A percentile compares a stretch with the other conserved stretches of the same genome.
phyloP scores from a whole-genome alignment of 2,329 filamentous ascomycete species.

The Ascochyta clinopodiicola region DNA sequence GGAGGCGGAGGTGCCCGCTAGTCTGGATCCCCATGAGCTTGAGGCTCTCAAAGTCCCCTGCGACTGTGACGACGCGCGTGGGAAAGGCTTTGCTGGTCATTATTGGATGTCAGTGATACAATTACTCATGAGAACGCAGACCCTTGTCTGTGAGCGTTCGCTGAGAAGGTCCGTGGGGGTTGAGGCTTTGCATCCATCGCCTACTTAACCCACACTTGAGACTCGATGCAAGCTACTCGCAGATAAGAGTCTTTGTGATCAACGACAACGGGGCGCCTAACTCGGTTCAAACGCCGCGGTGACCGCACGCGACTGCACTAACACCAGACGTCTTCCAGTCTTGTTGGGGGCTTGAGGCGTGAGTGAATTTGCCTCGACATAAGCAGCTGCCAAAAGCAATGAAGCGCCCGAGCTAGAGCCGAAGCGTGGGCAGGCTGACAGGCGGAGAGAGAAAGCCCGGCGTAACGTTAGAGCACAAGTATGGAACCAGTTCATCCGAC shows the following conservation, averaged over 20 bases:
- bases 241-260: conserved; percentile 16
- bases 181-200: conserved; percentile 20
- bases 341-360: conserved; percentile 7
- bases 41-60: conserved; percentile 27
- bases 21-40: conserved; percentile 4
- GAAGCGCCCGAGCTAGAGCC: conserved; percentile 10
- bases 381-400: conserved; percentile 26
- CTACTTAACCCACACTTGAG: conserved; percentile 20
- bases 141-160: conserved; percentile 23
- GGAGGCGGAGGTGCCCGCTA: not conserved
- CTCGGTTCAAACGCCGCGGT: conserved; percentile 23
- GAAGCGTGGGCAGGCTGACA: conserved; percentile 9
- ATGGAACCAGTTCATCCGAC: not conserved
- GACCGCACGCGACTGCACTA: conserved; percentile 12
- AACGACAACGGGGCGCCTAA: conserved; percentile 12
- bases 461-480: not conserved
- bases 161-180: conserved; percentile 30
- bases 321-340: conserved; percentile 11
- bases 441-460: conserved; percentile 1
- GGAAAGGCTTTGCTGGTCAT: conserved; percentile 1
- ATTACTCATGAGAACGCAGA: conserved; percentile 40
- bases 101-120: conserved; percentile 36
- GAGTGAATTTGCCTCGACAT: conserved; percentile 1
- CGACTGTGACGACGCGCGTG: conserved; percentile 5
- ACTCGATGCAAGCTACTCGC: conserved; percentile 11